Percentiles rank a stretch among this genome's conserved stretches.
These are phyloP conservation scores for Pseudozyma pruni DNA, from an alignment of 1,284 basidiomycete species.

Conservation along the genomic window DNA sequence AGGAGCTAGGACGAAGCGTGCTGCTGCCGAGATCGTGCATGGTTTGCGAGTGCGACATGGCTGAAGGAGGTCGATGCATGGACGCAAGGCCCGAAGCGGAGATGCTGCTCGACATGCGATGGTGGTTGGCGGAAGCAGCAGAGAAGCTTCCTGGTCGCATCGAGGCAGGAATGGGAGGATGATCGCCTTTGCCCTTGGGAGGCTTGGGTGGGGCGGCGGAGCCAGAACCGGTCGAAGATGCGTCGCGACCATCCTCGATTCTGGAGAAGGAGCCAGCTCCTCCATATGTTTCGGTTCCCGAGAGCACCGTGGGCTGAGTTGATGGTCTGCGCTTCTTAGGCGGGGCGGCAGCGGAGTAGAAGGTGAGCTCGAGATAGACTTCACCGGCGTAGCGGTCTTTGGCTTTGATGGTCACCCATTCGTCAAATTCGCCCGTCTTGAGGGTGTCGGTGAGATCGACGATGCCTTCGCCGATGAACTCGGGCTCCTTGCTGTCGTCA, in stretches of 20 bases:
- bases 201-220: constrained; percentile 37
- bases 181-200: constrained; percentile 21
- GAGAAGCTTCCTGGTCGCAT: constrained; percentile 49
- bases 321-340: constrained; percentile 54
- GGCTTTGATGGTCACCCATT: constrained; percentile 80
- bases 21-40: constrained; percentile 50
- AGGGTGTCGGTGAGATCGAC: constrained; percentile 90
- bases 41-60: constrained; percentile 35
- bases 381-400: constrained; percentile 65
- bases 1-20: constrained; percentile 57
- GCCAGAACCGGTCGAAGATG: constrained; percentile 10
- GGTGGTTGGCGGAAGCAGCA: constrained; percentile 13
- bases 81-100: constrained; percentile 37
- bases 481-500: constrained; percentile 93
- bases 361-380: constrained; percentile 66
- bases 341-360: constrained; percentile 61
- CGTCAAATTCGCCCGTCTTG: constrained; percentile 95
- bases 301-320: constrained; percentile 32
- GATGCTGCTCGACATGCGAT: constrained; percentile 42
- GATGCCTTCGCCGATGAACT: constrained; percentile 89
- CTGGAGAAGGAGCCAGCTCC: constrained; percentile 59
- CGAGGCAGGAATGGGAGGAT: constrained; percentile 53
- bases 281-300: constrained; percentile 53
- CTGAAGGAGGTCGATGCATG: constrained; percentile 18
- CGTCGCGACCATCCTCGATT: constrained; percentile 45